Evolutionary conservation across 139 green algal genomes (phyloP), one percentile per base, ranked within the genome.

Genomic region (Edaphochlamys debaryana): DNA sequence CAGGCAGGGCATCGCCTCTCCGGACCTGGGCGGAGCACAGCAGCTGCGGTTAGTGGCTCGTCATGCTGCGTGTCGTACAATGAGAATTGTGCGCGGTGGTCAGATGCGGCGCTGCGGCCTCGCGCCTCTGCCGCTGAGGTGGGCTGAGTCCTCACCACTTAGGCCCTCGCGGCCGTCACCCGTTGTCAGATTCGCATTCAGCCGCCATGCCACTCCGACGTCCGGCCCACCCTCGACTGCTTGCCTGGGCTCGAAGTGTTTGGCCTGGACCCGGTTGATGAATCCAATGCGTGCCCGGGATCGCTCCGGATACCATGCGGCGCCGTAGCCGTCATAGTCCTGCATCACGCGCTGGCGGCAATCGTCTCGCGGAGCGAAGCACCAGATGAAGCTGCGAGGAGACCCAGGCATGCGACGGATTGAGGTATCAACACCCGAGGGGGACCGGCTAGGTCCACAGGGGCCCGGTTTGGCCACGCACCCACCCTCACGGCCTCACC

Each of bases 361-460:
- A 15, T 56, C 45, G 27, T 42, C 45, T 8, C 69, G 42, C 2
- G 41, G 15, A 3, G 30, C 69, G 1, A 45, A 42, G 69, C 69
- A 77, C 69, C 69, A 77, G 30, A 77, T 77, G 69, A 32, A 77
- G 27, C 69, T 77, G 67, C 15, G 32, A 19, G 32, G 2, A 42
- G 32, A 5, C 27, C 32, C 4, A 6, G 3, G 32, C 2, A 29
- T 9, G 23, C 4, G 63, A 29, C 3, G 3, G 1, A 68, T 68
- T 4, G 29, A 68, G 62, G 19, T 23, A 36, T 7, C 40, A 4
- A 41, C 3, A 32, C 48, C 9, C 36, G 6, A 42, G 34, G 8
- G 66, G 23, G 11, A 27, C 19, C 66, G 50, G 29, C 8, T n/a
- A 68, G 5, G 9, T 38, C 4, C 8, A 23, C 4, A 3, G 29